Conservation (phyloP, 2,329 filamentous ascomycete species). For the Rutstroemia sp. region DNA sequence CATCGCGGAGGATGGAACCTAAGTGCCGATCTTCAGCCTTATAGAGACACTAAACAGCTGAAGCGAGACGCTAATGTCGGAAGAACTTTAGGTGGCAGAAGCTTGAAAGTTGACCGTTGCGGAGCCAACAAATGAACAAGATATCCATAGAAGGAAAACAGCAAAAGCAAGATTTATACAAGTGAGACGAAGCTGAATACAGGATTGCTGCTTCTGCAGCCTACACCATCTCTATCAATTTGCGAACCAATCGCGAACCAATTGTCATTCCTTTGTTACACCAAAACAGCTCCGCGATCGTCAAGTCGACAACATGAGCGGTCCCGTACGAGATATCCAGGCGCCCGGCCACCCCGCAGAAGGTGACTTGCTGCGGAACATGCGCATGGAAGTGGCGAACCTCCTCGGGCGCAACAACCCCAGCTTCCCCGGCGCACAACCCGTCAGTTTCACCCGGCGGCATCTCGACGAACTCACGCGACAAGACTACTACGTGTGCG, state of each 20-base stretch:
- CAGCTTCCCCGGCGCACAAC: slow-evolving; percentile 84
- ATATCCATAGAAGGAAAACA: neutral
- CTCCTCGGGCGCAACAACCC: slow-evolving; percentile 64
- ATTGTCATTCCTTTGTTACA: too few relatives aligned
- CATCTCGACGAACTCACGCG: slow-evolving; percentile 77
- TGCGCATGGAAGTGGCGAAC: slow-evolving; percentile 66
- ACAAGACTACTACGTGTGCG: slow-evolving; percentile 93
- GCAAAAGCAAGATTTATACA: neutral
- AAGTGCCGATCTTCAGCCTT: slow-evolving; percentile 9
- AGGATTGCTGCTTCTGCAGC: too few relatives aligned
- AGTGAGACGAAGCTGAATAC: neutral
- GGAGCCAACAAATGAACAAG: neutral
- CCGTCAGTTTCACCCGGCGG: slow-evolving; percentile 78
- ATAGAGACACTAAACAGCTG: slow-evolving; percentile 1
- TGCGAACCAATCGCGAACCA: too few relatives aligned
- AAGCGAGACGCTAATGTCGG: neutral
- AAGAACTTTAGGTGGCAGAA: neutral
- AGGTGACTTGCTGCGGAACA: slow-evolving; percentile 48
- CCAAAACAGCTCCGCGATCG: too few relatives aligned
- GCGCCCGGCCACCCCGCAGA: slow-evolving; percentile 60
- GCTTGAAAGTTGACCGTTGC: neutral
- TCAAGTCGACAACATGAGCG: slow-evolving; percentile 11
- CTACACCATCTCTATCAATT: too few relatives aligned
- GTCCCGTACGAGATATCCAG: slow-evolving; percentile 35
- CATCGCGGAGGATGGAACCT: neutral